Evolutionary conservation across 257 asterid species (phyloP), one percentile per base, ranked within the genome.

Genomic region (Echites panduratus): DNA sequence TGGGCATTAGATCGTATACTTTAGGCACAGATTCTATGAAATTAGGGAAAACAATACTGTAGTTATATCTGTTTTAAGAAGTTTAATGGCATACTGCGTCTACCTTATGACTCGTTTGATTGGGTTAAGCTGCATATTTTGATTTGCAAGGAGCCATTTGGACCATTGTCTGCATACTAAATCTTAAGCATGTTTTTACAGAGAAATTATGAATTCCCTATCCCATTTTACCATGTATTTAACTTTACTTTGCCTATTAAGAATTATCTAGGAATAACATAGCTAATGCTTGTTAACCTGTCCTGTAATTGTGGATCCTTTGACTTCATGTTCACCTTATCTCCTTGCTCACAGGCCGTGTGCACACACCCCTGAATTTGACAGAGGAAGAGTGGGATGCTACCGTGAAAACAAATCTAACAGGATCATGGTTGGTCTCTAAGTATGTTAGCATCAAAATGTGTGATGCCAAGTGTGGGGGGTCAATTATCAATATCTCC

Each of bases 401-500:
- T 24, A 69, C 22, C 43, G 24, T 72, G 7, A 71, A 61, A 27
- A 81, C 82, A 16, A 81, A 81, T 48, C 35, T 78, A 44, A 75
- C 44, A 66, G 82, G 85, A 41, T 45, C 75, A 9, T 81, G 84
- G 84, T 67, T 67, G 76, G 80, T 81, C 45, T 66, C 84, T 0
- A 81, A 81, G 62, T 75, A 75, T 63, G 79, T 77, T 0, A 52
- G 82, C 71, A 53, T 41, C 58, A 64, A 27, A 68, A 81, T 78
- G 82, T 62, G 78, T 13, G 72, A 78, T 35, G 65, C 78, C 27
- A 72, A 75, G 69, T 73, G 4, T 35, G 78, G 85, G 10, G 85
- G 85, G 4, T 81, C 78, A n/a, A 56, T 81, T 53, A 75, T 81
- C 69, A 78, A 78, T 56, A 72, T 81, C 16, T 59, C 85, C 9